Conservation (phyloP, 2,329 filamentous ascomycete species). For the Aspergillus calidoustus region DNA sequence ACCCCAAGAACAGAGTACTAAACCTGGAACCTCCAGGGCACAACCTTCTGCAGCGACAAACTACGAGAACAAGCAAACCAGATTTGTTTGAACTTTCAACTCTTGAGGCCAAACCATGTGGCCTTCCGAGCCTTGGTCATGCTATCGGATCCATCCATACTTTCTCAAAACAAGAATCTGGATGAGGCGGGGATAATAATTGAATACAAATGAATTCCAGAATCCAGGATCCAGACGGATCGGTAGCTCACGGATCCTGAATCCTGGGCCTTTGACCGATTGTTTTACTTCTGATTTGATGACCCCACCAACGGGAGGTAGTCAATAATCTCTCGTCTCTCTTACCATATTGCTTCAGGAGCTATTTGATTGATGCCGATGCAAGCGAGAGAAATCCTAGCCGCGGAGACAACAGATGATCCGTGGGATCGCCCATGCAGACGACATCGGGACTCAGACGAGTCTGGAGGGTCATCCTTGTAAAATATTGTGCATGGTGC, state of each 20-base stretch:
- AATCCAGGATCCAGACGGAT: slow-evolving; percentile 5
- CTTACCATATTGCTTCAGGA: neutral
- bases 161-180: neutral
- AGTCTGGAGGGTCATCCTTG: neutral
- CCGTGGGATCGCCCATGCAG: neutral
- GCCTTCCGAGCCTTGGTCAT: slow-evolving; percentile 15
- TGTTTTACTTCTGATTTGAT: slow-evolving; percentile 8
- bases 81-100: neutral
- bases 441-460: neutral
- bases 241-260: slow-evolving; percentile 1
- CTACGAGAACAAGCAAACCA: neutral
- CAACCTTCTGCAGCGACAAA: neutral
- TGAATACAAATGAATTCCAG: neutral
- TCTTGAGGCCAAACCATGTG: slow-evolving; percentile 16
- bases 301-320: neutral
- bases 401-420: neutral
- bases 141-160: neutral
- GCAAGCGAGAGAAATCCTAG: slow-evolving; percentile 13
- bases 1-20: neutral
- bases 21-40: neutral
- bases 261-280: slow-evolving; percentile 6
- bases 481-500: neutral
- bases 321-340: neutral
- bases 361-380: slow-evolving; percentile 9
- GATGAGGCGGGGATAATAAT: neutral